Percentiles rank a stretch among this genome's conserved stretches.
These are phyloP conservation scores for Lathyrus sativus DNA, from an alignment of 306 rosid species.

Conservation along the genomic window DNA sequence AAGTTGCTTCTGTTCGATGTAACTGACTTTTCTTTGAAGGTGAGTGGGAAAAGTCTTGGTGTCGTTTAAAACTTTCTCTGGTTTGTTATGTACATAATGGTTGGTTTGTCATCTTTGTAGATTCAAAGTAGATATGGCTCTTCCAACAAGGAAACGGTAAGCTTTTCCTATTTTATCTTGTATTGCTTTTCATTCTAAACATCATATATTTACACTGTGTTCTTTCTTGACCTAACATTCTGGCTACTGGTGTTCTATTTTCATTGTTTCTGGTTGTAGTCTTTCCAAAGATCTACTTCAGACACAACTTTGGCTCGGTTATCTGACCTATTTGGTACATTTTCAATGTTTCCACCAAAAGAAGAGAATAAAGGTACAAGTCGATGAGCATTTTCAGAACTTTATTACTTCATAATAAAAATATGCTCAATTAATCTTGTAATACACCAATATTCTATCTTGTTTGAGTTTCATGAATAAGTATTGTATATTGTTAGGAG, in stretches of 20 bases:
- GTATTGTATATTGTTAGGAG: background rate
- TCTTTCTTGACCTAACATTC: conserved; percentile 8
- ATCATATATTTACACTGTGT: conserved; percentile 1
- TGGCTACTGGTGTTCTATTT: conserved; percentile 16
- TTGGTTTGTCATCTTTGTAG: conserved; percentile 48
- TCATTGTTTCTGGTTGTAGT: conserved; percentile 45
- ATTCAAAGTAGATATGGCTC: conserved; percentile 74
- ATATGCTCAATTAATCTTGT: conserved; percentile 17
- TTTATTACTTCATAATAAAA: conserved; percentile 24
- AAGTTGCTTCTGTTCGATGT: conserved; percentile 82
- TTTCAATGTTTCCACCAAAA: conserved; percentile 61
- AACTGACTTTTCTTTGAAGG: conserved; percentile 81
- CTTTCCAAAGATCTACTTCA: conserved; percentile 76
- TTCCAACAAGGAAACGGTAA: conserved; percentile 61
- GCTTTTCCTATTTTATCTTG: conserved; percentile 30
- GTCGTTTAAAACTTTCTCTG: background rate
- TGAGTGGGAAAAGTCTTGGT: conserved; percentile 21
- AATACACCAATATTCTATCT: conserved; percentile 11
- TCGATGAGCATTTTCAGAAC: conserved; percentile 5
- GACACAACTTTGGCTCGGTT: conserved; percentile 69
- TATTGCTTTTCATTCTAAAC: conserved; percentile 3
- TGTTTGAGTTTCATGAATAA: conserved; percentile 9
- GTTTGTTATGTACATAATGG: conserved; percentile 13
- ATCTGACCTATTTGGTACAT: conserved; percentile 75
- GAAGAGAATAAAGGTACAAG: conserved; percentile 65